Evolutionary conservation across 371 early-diverging fungal genomes (phyloP), one percentile per base, ranked within the genome.

Genomic region (Amoeboaphelidium occidentale): DNA sequence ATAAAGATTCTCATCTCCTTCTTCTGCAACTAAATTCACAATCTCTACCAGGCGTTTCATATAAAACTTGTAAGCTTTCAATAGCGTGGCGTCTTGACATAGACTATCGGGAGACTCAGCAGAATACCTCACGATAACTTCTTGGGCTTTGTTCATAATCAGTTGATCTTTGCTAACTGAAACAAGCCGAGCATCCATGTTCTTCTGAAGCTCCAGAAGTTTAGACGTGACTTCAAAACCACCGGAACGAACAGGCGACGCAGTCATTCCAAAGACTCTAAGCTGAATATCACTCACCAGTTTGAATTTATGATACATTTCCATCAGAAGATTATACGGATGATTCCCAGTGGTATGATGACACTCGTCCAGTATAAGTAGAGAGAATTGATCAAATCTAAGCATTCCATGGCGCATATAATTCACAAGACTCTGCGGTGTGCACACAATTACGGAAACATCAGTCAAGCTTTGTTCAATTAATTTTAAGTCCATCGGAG

Each of bases 241-340:
- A 14, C 50, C 14, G 20, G 13, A n/a, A 13, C 25, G 43, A 45
- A 20, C 21, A 23, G 25, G 51, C 25, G 46, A 44, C 26, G 93
- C 91, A 0, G 93, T 89, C 84, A 93, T 83, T 3, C 88, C 88
- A 60, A 91, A 84, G 0, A 91, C 67, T 52, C 75, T 77, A 6
- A 90, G 91, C 21, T 76, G 60, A 2, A 67, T 56, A 0, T 58
- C 57, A 0, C 50, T 47, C 0, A 64, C 63, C 22, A 68, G 63
- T n/a, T 56, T 53, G 44, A 72, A 66, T n/a, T n/a, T n/a, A n/a
- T n/a, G n/a, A 55, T 87, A 89, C 56, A 81, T 80, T 49, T 81
- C 73, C 84, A 90, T 85, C 32, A 92, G 77, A 26, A 74, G 58
- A 51, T 79, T 75, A 61, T 81, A 89, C 0, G 82, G 78, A 51